Evolutionary conservation across 2,329 filamentous ascomycete genomes (phyloP).

Genomic region (Pyrenochaeta sp.): DNA sequence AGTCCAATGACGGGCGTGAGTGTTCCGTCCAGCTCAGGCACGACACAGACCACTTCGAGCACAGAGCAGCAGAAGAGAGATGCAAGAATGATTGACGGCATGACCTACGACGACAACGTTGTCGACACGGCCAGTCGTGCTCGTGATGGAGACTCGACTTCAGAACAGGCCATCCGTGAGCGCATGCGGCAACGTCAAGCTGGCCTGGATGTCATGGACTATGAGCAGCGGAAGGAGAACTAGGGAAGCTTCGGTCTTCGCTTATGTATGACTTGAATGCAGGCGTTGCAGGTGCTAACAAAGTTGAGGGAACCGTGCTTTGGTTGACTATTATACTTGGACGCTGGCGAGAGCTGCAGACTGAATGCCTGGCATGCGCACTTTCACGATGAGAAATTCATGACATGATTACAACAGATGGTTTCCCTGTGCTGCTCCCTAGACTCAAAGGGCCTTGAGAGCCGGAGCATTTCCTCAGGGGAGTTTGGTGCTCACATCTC

Average conservation of each 20-base stretch:
- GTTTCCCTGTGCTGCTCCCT: too few species aligned
- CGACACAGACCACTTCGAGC: constrained; percentile 40
- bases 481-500: not conserved
- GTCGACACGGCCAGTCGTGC: constrained; percentile 52
- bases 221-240: constrained; percentile 27
- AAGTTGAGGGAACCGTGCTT: too few species aligned
- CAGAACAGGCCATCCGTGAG: constrained; percentile 71
- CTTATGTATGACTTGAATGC: too few species aligned
- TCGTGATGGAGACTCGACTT: constrained; percentile 59
- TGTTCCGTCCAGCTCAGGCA: constrained; percentile 35
- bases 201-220: constrained; percentile 35
- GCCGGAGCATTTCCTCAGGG: too few species aligned
- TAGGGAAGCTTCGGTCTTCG: constrained; percentile 9
- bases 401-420: too few species aligned
- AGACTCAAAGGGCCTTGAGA: too few species aligned
- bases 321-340: too few species aligned
- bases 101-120: constrained; percentile 54
- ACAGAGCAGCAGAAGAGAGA: constrained; percentile 50
- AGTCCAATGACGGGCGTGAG: constrained; percentile 45
- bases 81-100: constrained; percentile 55
- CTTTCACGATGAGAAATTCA: too few species aligned
- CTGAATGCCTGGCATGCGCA: too few species aligned
- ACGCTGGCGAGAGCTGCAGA: too few species aligned
- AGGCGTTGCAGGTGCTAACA: too few species aligned
- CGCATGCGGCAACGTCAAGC: constrained; percentile 45